Percentiles rank a stretch among this genome's conserved stretches.
These are phyloP conservation scores for Aspergillus pseudoviridinutans DNA, from an alignment of 2,329 filamentous ascomycete species.

Conservation along the genomic window DNA sequence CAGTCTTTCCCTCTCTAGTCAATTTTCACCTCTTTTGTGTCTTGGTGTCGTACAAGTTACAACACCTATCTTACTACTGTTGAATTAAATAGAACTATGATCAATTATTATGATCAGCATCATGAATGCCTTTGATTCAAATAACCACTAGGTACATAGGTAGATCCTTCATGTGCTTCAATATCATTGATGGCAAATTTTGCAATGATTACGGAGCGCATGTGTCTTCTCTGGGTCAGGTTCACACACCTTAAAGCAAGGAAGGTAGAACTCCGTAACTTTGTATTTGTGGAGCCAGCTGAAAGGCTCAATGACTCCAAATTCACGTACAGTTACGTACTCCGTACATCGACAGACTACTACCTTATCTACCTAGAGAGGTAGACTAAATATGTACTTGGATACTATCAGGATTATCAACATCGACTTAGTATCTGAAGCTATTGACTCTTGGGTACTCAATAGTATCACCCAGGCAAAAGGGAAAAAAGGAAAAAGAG, in stretches of 20 bases:
- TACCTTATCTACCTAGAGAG: too few relatives aligned
- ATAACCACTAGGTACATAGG: background rate
- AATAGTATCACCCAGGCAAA: background rate
- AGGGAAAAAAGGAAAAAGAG: background rate
- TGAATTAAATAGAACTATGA: background rate
- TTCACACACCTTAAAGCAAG: background rate
- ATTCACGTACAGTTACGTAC: background rate
- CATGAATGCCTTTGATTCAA: background rate
- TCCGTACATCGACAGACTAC: too few relatives aligned
- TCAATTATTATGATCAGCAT: background rate
- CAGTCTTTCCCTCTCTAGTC: background rate
- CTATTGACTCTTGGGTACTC: background rate
- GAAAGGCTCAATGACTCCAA: background rate
- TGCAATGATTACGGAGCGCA: background rate
- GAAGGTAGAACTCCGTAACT: background rate
- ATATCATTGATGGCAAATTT: background rate
- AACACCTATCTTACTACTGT: background rate
- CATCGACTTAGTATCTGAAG: background rate
- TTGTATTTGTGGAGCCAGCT: background rate
- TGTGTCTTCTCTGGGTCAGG: background rate
- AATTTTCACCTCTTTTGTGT: background rate
- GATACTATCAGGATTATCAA: background rate
- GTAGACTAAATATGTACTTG: too few relatives aligned
- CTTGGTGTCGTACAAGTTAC: background rate
- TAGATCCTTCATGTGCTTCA: background rate